Evolutionary conservation across 2,329 filamentous ascomycete species (phyloP).

Genomic region (Lithohypha guttulata): DNA sequence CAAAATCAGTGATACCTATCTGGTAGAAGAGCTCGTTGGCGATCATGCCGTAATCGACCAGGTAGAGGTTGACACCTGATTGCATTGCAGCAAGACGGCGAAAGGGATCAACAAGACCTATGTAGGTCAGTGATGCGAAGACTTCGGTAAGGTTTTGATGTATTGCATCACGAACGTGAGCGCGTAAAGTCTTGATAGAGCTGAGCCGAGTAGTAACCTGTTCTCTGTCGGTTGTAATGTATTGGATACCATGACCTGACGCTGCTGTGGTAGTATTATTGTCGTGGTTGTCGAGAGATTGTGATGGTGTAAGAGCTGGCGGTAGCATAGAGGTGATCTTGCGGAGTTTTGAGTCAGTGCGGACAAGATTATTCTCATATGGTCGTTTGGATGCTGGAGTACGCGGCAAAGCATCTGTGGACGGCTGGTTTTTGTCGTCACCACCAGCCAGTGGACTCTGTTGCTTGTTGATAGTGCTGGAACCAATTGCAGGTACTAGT

Average conservation of each 20-base stretch:
- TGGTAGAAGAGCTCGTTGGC: conserved; percentile 93
- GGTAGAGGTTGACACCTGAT: conserved; percentile 78
- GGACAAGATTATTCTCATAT: conserved; percentile 78
- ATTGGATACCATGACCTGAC: conserved; percentile 47
- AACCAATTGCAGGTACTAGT: conserved; percentile 57
- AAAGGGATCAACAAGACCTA: conserved; percentile 80
- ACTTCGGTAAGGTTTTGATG: conserved; percentile 80
- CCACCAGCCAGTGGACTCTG: conserved; percentile 31
- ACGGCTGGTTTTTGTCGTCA: conserved; percentile 23
- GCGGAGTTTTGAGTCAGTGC: conserved; percentile 75
- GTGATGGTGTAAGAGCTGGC: conserved; percentile 31
- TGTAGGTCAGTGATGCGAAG: conserved; percentile 79
- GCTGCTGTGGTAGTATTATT: conserved; percentile 27
- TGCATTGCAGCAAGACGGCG: conserved; percentile 87
- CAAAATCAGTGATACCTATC: conserved; percentile 85
- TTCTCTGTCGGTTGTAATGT: conserved; percentile 61
- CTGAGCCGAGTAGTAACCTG: conserved; percentile 60
- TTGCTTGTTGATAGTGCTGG: conserved; percentile 15
- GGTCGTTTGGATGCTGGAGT: conserved; percentile 40
- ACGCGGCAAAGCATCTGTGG: conserved; percentile 26
- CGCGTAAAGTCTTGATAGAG: conserved; percentile 77
- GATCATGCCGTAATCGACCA: conserved; percentile 83
- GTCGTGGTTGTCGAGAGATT: conserved; percentile 26
- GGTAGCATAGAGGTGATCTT: conserved; percentile 96
- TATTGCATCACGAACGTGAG: conserved; percentile 67